Evolutionary conservation across 768 basidiomycete species (phyloP), one percentile per base, ranked within the genome.

Genomic region (Leccinum arenicola): DNA sequence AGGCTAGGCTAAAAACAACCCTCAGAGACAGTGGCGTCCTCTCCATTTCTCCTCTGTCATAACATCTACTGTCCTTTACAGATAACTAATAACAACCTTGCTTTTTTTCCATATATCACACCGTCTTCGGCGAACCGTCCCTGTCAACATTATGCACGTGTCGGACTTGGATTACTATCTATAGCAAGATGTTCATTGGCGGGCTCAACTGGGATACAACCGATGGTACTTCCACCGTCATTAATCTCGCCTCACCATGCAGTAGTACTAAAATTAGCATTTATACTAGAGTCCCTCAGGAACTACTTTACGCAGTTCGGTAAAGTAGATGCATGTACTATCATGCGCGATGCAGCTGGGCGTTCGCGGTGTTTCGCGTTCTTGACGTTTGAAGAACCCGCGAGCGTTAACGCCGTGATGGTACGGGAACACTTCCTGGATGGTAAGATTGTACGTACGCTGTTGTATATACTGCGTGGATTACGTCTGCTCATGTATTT

Each of bases 131-230:
- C 66, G 40, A 49, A 73, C 61, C 70, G 29, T 66, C 57, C 61
- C 25, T 71, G 49, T 66, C 69, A 61, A 63, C 63, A 36, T 64
- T 61, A 55, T 68, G 57, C 71, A 61, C 63, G 64, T 70, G 61
- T 60, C 64, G 58, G 62, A 60, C 61, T 59, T 59, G 51, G 56
- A 53, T 65, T 65, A 50, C 62, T 66, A 67, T 77, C 73, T 78
- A 75, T 81, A 98, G 97, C 77, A 99, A 99, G 83, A 99, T 99
- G 97, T 99, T 99, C 77, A 95, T 99, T 72, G 97, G 97, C 63
- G 97, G 97, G 65, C 82, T 99, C 65, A 97, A 98, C 79, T 99
- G 97, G 97, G 96, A 98, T 77, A 98, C 97, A 69, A 96, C 93
- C 73, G 97, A 98, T 83, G 96, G 97, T 99, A 84, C 76, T 71